Conservation (phyloP, 345 rosid genomes). For the Brassica juncea region DNA sequence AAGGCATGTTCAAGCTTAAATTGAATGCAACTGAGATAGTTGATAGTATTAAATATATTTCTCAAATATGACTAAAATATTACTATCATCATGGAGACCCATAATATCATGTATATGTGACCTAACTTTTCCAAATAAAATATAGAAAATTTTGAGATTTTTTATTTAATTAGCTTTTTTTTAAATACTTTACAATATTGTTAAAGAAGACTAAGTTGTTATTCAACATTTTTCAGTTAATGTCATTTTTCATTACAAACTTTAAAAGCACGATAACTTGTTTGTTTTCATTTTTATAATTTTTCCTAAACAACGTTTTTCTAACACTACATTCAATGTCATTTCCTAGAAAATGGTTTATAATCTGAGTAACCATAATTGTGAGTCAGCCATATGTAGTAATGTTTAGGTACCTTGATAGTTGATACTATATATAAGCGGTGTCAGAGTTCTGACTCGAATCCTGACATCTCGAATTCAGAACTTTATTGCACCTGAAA, state of each 20-base stretch:
- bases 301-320: neutral
- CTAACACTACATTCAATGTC: neutral
- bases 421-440: neutral
- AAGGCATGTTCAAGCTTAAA: neutral
- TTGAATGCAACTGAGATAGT: slow-evolving; percentile 18
- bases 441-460: slow-evolving; percentile 21
- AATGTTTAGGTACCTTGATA: neutral
- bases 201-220: neutral
- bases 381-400: neutral
- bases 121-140: slow-evolving; percentile 16
- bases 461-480: slow-evolving; percentile 15
- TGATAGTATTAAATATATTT: slow-evolving; percentile 10
- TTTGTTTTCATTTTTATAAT: neutral
- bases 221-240: neutral
- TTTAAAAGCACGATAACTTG: neutral
- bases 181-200: neutral
- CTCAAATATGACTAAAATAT: neutral
- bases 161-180: neutral
- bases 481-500: slow-evolving; percentile 12
- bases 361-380: neutral
- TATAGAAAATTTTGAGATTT: neutral
- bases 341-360: neutral
- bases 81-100: slow-evolving; percentile 28
- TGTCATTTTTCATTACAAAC: slow-evolving; percentile 3
- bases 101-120: slow-evolving; percentile 15